A percentile compares a stretch with the other conserved stretches of the same genome.
Evolutionary conservation across 2,329 filamentous ascomycete genomes (phyloP).

Genomic region (Colletotrichum cereale): DNA sequence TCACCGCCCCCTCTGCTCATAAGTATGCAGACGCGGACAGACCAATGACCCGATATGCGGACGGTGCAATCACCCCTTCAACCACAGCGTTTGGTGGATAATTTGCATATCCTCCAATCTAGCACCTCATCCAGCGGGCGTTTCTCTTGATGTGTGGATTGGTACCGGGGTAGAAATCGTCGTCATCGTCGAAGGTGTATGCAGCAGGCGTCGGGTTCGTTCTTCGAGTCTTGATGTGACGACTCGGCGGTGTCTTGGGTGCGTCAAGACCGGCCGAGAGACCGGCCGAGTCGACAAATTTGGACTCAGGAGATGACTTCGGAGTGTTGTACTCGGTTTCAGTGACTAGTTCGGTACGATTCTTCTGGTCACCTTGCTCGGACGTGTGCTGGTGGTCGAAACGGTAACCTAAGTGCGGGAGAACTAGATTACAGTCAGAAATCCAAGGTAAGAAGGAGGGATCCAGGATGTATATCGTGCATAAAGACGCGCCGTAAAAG

Average conservation of each 20-base stretch:
- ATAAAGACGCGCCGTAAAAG: neutral
- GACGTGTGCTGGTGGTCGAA: neutral
- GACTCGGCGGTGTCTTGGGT: constrained; percentile 21
- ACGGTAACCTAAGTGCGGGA: neutral
- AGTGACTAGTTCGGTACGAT: neutral
- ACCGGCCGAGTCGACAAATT: neutral
- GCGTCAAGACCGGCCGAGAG: neutral
- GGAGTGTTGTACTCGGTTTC: too few relatives aligned
- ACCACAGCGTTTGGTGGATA: too few relatives aligned
- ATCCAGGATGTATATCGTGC: neutral
- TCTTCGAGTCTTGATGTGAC: neutral
- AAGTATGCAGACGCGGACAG: neutral
- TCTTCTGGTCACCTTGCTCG: neutral
- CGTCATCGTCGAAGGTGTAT: constrained; percentile 28
- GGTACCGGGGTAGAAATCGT: constrained; percentile 24
- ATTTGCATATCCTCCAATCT: too few relatives aligned
- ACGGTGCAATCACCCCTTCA: too few relatives aligned
- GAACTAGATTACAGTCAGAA: constrained; percentile 14
- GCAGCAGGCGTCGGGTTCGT: constrained; percentile 23
- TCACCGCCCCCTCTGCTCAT: fast-evolving
- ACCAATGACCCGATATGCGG: neutral
- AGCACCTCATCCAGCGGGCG: too few relatives aligned
- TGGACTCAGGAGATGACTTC: neutral
- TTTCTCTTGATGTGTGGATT: neutral
- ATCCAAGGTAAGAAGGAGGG: constrained; percentile 17